Base-by-base conservation (phyloP, 768 basidiomycete genomes). In the Glaciozyma antarctica region DNA sequence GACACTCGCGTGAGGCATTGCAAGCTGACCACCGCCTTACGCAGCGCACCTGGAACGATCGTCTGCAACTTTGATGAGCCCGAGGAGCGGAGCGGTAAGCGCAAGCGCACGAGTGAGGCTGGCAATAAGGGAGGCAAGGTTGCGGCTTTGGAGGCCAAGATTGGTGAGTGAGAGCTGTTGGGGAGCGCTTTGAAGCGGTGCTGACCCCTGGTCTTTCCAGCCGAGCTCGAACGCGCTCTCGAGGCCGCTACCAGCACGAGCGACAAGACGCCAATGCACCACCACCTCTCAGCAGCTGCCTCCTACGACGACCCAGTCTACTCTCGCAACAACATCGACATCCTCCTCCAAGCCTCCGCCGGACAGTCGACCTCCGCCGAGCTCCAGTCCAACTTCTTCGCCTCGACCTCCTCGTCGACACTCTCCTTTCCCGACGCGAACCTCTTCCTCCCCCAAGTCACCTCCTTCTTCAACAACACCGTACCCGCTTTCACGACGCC, bases 21-120 rank as follows among this genome's bases (percentile, higher is more conserved):
- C 2, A 47, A 3, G 24, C 15, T 44, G 43, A 3, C 24, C 53
- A 28, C 13, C 38, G 8, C 7, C 52, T 34, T 34, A 10, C 16
- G 12, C 41, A 41, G 34, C 17, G 32, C 5, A 4, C 17, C 49
- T 24, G 26, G 19, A 1, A 19, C 30, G 10, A 54, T 54, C 60
- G 13, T 28, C 10, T 59, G 58, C 32, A 49, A 59, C 32, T 59
- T 32, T 28, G 58, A 47, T 5, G 58, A 59, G 47, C 44, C 44
- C 19, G 48, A 49, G 58, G 26, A 26, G 13, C 7, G 32, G 17
- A 30, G 22, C 38, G 55, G 22, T 9, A 59, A 49, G 47, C n/a
- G 47, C 28, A 59, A 59, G 47, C 26, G 47, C 9, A 32, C 45
- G 7, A 30, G 32, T 8, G 47, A 28, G 28, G 10, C 19, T n/a